Evolutionary conservation across 2,329 filamentous ascomycete species (phyloP).

Genomic region (Aspergillus calidoustus): DNA sequence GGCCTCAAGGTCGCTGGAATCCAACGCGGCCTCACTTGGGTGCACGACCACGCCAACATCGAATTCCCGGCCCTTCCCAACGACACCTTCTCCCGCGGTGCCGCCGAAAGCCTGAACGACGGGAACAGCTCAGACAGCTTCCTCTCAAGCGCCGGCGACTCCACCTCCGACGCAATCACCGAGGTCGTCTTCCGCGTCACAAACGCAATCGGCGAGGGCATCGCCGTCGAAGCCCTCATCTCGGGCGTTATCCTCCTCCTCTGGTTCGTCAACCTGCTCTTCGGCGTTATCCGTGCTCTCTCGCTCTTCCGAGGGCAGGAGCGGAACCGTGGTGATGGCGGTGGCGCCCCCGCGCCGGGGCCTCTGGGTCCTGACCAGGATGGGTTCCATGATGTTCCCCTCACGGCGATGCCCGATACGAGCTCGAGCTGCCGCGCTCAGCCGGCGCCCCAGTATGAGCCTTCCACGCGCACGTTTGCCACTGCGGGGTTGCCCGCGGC

Average conservation of each 20-base stretch:
- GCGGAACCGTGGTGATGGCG: slow-evolving; percentile 65
- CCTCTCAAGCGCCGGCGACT: slow-evolving; percentile 73
- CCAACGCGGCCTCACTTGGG: slow-evolving; percentile 90
- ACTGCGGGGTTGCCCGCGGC: slow-evolving; percentile 1
- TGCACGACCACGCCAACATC: slow-evolving; percentile 83
- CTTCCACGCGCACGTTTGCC: slow-evolving; percentile 18
- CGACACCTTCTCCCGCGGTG: slow-evolving; percentile 82
- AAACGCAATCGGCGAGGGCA: slow-evolving; percentile 66
- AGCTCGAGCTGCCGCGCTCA: slow-evolving; percentile 17
- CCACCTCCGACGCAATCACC: slow-evolving; percentile 80
- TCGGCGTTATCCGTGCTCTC: slow-evolving; percentile 71
- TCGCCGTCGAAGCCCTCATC: slow-evolving; percentile 80
- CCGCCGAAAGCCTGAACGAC: slow-evolving; percentile 59
- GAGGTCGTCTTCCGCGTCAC: slow-evolving; percentile 74
- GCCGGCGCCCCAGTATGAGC: slow-evolving; percentile 34
- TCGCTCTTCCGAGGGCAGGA: slow-evolving; percentile 64
- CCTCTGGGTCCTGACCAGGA: slow-evolving; percentile 22
- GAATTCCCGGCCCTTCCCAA: slow-evolving; percentile 77
- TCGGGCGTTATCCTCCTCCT: slow-evolving; percentile 73
- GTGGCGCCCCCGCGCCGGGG: slow-evolving; percentile 39
- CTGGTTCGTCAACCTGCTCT: slow-evolving; percentile 77
- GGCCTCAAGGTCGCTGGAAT: slow-evolving; percentile 83
- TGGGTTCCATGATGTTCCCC: slow-evolving; percentile 45
- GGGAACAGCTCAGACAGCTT: slow-evolving; percentile 65
- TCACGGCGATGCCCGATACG: slow-evolving; percentile 36